Conservation (phyloP, 169 alveolate genomes). For the Theileria sp. region DNA sequence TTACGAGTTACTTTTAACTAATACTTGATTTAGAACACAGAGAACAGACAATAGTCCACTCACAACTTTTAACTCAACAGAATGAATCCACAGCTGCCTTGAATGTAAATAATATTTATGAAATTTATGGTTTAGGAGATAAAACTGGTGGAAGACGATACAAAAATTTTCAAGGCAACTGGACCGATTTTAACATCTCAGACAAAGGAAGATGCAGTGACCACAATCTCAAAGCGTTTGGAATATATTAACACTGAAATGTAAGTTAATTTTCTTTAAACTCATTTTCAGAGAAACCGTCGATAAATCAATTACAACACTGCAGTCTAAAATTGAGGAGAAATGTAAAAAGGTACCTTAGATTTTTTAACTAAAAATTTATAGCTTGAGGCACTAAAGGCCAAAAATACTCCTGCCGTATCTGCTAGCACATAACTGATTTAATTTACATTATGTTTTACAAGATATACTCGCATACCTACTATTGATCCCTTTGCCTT, state of each 20-base stretch:
- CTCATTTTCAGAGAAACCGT: constrained; percentile 32
- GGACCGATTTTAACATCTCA: constrained; percentile 59
- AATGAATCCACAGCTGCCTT: constrained; percentile 52
- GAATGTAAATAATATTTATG: constrained; percentile 14
- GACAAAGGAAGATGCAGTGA: constrained; percentile 55
- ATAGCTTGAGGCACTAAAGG: constrained; percentile 5
- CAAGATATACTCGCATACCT: constrained; percentile 55
- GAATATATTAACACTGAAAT: constrained; percentile 57
- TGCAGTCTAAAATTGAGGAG: constrained; percentile 51
- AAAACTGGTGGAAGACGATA: constrained; percentile 48
- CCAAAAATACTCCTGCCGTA: constrained; percentile 13
- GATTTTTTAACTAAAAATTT: neutral
- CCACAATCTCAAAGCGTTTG: constrained; percentile 55
- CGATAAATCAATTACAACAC: constrained; percentile 31
- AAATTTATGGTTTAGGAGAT: constrained; percentile 29
- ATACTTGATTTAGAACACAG: constrained; percentile 45
- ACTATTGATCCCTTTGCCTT: constrained; percentile 43
- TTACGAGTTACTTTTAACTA: neutral
- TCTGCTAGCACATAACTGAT: constrained; percentile 32
- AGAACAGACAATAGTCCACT: constrained; percentile 46
- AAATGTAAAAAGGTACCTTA: constrained; percentile 38
- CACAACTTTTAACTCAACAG: constrained; percentile 63
- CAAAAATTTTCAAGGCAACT: constrained; percentile 61
- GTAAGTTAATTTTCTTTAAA: neutral
- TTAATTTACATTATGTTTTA: constrained; percentile 3